Conservation (phyloP, 768 basidiomycete species). For the Dacryopinax primogenitus region DNA sequence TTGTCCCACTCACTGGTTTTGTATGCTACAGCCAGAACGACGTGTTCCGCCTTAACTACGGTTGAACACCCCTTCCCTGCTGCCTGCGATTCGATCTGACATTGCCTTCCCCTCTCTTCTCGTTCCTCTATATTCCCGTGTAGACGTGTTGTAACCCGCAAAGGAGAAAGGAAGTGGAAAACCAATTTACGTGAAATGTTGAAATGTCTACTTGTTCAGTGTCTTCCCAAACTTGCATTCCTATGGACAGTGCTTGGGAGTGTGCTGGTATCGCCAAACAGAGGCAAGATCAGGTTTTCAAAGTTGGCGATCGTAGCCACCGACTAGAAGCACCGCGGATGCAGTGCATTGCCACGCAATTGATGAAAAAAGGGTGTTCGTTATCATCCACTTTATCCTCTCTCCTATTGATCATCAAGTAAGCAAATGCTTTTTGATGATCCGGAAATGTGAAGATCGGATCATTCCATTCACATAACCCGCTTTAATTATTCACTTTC, state of each 20-base stretch:
- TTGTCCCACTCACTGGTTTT: conserved; percentile 14
- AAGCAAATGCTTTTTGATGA: neutral
- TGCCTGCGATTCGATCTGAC: neutral
- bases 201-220: too few relatives aligned
- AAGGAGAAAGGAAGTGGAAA: neutral
- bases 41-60: conserved; percentile 83
- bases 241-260: too few relatives aligned
- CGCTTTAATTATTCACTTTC: neutral
- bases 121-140: conserved; percentile 2
- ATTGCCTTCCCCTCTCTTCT: neutral
- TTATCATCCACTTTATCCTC: too few relatives aligned
- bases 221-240: too few relatives aligned
- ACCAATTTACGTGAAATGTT: neutral
- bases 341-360: too few relatives aligned
- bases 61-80: conserved; percentile 26
- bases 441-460: too few relatives aligned
- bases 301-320: too few relatives aligned
- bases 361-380: too few relatives aligned
- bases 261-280: too few relatives aligned
- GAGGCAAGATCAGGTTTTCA: too few relatives aligned
- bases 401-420: too few relatives aligned
- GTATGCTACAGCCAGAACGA: conserved; percentile 53
- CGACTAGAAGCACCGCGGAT: too few relatives aligned
- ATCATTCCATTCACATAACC: neutral
- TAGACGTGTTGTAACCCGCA: conserved; percentile 4